These are phyloP conservation scores for Cryphonectria nitschkei DNA, from an alignment of 2,329 filamentous ascomycete genomes.

Conservation along the genomic window DNA sequence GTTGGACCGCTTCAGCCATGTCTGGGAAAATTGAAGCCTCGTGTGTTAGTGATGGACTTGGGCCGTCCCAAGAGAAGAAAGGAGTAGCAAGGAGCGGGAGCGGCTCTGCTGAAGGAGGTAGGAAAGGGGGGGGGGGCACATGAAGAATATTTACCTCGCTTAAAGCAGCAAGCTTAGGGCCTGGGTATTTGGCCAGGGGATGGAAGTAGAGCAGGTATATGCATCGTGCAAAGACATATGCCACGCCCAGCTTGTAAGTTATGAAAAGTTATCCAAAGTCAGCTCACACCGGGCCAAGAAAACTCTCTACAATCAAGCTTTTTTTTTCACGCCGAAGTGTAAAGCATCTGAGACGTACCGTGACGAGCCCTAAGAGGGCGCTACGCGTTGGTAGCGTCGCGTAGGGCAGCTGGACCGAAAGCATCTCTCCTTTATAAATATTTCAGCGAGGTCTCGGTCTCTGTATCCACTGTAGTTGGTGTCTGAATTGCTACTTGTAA, in stretches of 20 bases:
- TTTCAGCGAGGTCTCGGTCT: background rate
- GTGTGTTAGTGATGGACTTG: background rate
- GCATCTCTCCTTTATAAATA: background rate
- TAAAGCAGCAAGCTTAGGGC: conserved; percentile 10
- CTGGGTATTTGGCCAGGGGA: conserved; percentile 26
- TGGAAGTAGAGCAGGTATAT: conserved; percentile 23
- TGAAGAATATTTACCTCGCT: background rate
- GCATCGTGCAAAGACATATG: conserved; percentile 8
- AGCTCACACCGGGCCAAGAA: background rate
- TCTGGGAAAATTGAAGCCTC: background rate
- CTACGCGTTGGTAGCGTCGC: background rate
- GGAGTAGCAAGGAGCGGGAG: too few species aligned
- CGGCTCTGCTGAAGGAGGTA: too few species aligned
- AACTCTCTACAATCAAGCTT: too few species aligned
- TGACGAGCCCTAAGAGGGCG: background rate
- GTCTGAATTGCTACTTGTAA: too few species aligned
- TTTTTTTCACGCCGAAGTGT: background rate
- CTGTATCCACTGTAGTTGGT: background rate
- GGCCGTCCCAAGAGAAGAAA: too few species aligned
- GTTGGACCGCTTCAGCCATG: conserved; percentile 9
- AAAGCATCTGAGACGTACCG: background rate
- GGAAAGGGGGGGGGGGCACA: background rate
- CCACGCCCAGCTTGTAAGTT: background rate
- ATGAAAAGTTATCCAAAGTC: background rate
- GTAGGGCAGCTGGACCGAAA: conserved; percentile 1